Evolutionary conservation across 805 yeast species (phyloP), one percentile per base, ranked within the genome.

Genomic region (Starmerella bacillaris): DNA sequence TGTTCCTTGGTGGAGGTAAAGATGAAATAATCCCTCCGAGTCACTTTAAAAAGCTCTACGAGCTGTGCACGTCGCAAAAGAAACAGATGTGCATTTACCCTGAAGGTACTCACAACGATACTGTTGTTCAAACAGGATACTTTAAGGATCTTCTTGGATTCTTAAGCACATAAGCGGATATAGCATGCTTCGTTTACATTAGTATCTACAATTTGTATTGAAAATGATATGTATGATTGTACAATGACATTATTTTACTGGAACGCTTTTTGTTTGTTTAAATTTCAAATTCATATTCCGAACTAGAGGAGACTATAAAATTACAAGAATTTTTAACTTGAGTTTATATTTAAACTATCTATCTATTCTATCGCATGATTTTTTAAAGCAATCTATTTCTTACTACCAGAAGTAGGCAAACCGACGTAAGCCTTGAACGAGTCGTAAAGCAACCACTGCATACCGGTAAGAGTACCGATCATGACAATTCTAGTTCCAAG

Each of bases 401-500:
- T 26, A 18, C 29, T 26, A 47, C 96, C 96, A 19, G 94, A 78
- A 26, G 96, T 84, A 51, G 96, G 96, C 48, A 86, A 68, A 5
- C 98, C 98, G 39, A 82, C 72, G 48, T 71, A 70, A n/a, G 83
- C 92, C 63, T 86, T 86, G 68, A 86, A 86, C 6, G 94, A 78
- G 58, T 89, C 98, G 62, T 86, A 86, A 42, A 89, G 69, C 54
- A 86, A 68, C 96, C 96, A 86, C 64, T 86, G 98, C 68, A 78
- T 70, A 43, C 94, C 94, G 19, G 96, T 89, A 57, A 86, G 68
- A 6, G 96, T 86, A 64, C 96, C 96, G 56, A 89, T 72, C 98
- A 89, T 86, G 41, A 83, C 69, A 49, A 86, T 84, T 69, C 96
- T 78, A 40, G 83, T 89, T 14, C 83, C 78, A 41, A 86, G 69